Evolutionary conservation across 2,329 filamentous ascomycete species (phyloP).

Genomic region (Arachnopeziza araneosa): DNA sequence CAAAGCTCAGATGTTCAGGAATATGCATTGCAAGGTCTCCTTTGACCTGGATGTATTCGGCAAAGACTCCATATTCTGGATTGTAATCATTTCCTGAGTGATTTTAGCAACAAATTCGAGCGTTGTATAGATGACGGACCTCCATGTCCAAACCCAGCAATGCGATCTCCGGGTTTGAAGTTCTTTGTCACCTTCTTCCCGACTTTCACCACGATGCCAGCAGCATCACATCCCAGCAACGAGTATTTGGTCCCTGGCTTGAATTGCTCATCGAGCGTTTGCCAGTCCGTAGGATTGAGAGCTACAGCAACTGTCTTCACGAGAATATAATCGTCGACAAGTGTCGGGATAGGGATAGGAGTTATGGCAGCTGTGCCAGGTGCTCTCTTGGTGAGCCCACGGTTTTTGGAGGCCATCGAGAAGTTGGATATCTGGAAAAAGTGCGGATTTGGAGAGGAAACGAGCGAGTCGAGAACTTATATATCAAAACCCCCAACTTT

Average conservation of each 20-base stretch:
- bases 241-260: constrained; percentile 4
- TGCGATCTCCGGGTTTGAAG: constrained; percentile 19
- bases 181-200: constrained; percentile 16
- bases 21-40: constrained; percentile 37
- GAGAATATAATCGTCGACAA: constrained; percentile 19
- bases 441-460: neutral
- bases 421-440: neutral
- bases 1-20: constrained; percentile 38
- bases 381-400: constrained; percentile 6
- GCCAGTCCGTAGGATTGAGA: constrained; percentile 27
- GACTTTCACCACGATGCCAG: constrained; percentile 19
- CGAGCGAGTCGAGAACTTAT: no score
- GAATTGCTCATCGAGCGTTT: constrained; percentile 18
- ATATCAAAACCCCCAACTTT: neutral
- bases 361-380: constrained; percentile 1
- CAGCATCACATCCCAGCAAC: constrained; percentile 16
- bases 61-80: constrained; percentile 21
- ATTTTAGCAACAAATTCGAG: neutral
- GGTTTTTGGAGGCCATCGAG: constrained; percentile 4
- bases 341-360: constrained; percentile 4
- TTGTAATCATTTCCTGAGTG: constrained; percentile 13
- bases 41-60: constrained; percentile 27
- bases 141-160: constrained; percentile 18
- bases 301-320: constrained; percentile 24
- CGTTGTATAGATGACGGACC: constrained; percentile 6